Conservation (phyloP, 179 eudicot genomes). For the Beta lomatogona region DNA sequence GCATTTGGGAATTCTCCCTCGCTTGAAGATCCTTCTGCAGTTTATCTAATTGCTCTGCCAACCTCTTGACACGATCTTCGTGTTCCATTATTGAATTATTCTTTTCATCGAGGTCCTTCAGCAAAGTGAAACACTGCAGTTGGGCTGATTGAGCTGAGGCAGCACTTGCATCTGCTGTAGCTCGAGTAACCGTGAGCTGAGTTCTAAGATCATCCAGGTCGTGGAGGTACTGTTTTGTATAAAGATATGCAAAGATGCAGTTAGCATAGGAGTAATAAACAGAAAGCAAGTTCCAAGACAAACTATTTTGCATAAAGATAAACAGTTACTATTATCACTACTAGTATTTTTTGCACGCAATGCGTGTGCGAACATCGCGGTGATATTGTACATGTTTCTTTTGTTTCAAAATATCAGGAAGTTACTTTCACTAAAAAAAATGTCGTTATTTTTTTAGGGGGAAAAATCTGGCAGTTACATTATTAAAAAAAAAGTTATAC, state of each 20-base stretch:
- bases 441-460: too few species aligned
- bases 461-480: too few species aligned
- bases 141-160: slow-evolving; percentile 88
- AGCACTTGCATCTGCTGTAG: slow-evolving; percentile 85
- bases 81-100: slow-evolving; percentile 76
- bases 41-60: slow-evolving; percentile 73
- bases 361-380: too few species aligned
- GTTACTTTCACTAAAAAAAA: too few species aligned
- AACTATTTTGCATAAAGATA: neutral
- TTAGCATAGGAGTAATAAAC: slow-evolving; percentile 16
- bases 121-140: slow-evolving; percentile 63
- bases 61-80: slow-evolving; percentile 66
- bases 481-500: too few species aligned
- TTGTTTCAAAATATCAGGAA: too few species aligned
- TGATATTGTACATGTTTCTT: too few species aligned
- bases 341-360: too few species aligned
- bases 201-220: slow-evolving; percentile 74
- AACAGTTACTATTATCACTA: neutral
- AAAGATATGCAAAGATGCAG: neutral
- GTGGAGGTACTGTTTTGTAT: slow-evolving; percentile 56
- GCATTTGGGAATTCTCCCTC: slow-evolving; percentile 77
- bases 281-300: neutral
- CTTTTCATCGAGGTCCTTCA: slow-evolving; percentile 71
- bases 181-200: slow-evolving; percentile 65
- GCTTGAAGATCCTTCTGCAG: slow-evolving; percentile 76